Conservation (phyloP, 179 eudicot genomes). For the Pouteria campechiana region DNA sequence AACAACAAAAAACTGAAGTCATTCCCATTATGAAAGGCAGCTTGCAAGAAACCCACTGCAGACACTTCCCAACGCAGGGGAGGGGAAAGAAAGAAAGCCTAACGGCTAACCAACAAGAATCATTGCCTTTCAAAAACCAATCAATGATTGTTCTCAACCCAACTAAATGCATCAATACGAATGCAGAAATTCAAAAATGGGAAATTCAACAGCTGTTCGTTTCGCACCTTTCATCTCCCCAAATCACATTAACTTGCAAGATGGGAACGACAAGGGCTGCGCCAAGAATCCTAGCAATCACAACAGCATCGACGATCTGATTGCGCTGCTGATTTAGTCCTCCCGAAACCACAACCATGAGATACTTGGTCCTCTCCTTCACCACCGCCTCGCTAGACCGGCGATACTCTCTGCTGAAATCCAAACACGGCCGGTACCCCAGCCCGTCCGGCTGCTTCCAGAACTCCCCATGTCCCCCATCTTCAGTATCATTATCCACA, state of each 20-base stretch:
- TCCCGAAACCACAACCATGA: conserved; percentile 85
- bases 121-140: background rate
- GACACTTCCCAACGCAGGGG: background rate
- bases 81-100: background rate
- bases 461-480: conserved; percentile 21
- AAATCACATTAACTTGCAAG: conserved; percentile 75
- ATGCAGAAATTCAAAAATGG: background rate
- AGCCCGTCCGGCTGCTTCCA: conserved; percentile 80
- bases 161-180: background rate
- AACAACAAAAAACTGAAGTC: background rate
- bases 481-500: conserved; percentile 2
- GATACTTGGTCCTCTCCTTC: conserved; percentile 42
- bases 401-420: conserved; percentile 41
- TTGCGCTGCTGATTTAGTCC: conserved; percentile 97
- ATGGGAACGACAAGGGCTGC: conserved; percentile 90
- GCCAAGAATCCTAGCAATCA: conserved; percentile 84
- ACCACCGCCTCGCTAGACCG: conserved; percentile 11
- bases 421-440: conserved; percentile 65
- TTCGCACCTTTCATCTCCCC: conserved; percentile 92
- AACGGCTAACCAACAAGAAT: background rate
- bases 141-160: background rate
- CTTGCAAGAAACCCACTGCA: background rate
- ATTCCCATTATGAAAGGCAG: background rate
- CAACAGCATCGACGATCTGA: conserved; percentile 98
- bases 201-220: background rate